phyloP scores from a whole-genome alignment of 1,284 basidiomycete species.

The Ganoderma sp. region DNA sequence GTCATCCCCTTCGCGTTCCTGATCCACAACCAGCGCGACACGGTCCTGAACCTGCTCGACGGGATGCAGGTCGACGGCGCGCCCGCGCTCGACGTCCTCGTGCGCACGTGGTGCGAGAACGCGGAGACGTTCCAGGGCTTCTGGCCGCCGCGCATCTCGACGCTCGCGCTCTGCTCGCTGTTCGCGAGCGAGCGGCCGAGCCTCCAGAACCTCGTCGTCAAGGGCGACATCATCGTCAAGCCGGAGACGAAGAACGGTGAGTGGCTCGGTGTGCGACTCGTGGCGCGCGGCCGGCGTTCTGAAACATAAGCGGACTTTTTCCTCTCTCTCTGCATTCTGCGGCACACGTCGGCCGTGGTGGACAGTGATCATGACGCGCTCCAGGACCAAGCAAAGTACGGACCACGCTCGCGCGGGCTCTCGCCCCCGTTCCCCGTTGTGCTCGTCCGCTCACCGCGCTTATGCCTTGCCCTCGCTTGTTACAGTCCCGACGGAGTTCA shows the following conservation, averaged over 20 bases:
- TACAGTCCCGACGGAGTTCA: conserved; percentile 85
- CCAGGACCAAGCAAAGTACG: conserved; percentile 85
- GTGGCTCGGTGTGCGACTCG: conserved; percentile 36
- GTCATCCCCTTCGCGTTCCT: conserved; percentile 94
- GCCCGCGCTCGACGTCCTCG: conserved; percentile 78
- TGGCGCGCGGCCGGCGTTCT: conserved; percentile 22
- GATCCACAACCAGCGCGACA: conserved; percentile 78
- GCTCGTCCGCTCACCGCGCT: conserved; percentile 4
- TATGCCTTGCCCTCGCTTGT: conserved; percentile 8
- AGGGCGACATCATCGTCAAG: conserved; percentile 91
- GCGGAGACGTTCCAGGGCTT: conserved; percentile 93
- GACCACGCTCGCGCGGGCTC: conserved; percentile 18
- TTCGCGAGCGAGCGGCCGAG: conserved; percentile 71
- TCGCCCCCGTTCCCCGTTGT: conserved; percentile 9
- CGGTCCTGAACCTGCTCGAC: conserved; percentile 78
- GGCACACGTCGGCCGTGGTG: neutral
- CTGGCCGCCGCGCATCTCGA: conserved; percentile 88
- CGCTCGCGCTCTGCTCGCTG: conserved; percentile 81
- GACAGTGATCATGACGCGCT: conserved; percentile 94
- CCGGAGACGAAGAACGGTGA: conserved; percentile 81
- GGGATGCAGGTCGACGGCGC: conserved; percentile 61
- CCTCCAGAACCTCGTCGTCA: conserved; percentile 72
- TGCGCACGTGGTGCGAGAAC: conserved; percentile 93
- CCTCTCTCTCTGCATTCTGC: neutral
- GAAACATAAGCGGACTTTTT: conserved; percentile 29